Base-by-base conservation (phyloP, 2,329 filamentous ascomycete species). In the Torrubiella hemipterigena region DNA sequence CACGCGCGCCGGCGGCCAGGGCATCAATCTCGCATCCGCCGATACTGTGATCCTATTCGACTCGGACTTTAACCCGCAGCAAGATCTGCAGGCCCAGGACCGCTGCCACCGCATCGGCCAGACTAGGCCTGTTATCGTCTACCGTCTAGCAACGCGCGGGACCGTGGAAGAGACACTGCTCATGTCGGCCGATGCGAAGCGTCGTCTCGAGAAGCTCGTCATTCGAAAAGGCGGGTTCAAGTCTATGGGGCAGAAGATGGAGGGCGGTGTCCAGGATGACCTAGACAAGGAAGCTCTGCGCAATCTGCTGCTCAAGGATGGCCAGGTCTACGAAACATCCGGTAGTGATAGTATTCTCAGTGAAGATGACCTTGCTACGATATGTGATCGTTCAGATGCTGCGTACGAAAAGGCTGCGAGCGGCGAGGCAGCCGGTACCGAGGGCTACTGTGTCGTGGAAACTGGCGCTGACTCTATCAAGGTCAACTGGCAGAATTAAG, bases 21-120 rank as follows among this genome's bases (percentile, higher is more conserved):
- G 89, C 30, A 96, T 96, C 63, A 96, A 95, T 47, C 74, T 96
- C 1, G 84, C 84, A 0, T 79, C 79, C 1, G 89, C 89, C 0
- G 89, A 96, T 44, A 95, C 89, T 0, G 89, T 95, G 9, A 81
- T 96, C 27, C 65, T 96, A 0, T 96, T 91, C 43, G 89, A 96
- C 53, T 65, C 59, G 3, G 73, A 94, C 46, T 95, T 89, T 77
- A 98, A 98, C 45, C 91, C 91, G 0, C 91, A 98, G 51, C 89
- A 95, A 49, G 91, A 98, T 52, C 65, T 98, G 0, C 91, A 98
- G 50, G 91, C 91, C 0, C 91, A 96, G 55, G 91, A 98, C 48
- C 83, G 91, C 5, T 86, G 84, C 1, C 91, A 98, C 50, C 76
- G 91, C 10, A 96, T 98, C 39, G 91, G 91, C 0, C 91, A 98